Conservation (phyloP, 148 eudicot genomes). For the Euryodendron excelsum region DNA sequence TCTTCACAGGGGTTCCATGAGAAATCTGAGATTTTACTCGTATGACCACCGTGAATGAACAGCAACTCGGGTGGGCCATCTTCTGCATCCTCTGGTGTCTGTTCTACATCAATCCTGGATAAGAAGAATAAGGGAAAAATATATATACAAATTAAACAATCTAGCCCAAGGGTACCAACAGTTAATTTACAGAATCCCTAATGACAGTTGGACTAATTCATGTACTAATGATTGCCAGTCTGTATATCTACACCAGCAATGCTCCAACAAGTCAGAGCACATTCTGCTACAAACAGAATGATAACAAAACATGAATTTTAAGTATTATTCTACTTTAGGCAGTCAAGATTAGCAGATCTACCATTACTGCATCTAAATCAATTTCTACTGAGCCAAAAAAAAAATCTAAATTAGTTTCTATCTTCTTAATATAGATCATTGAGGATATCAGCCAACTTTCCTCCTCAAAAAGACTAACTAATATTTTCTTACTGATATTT, state of each 20-base stretch:
- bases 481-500: not conserved
- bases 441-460: not conserved
- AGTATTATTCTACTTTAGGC: not conserved
- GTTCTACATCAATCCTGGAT: slow-evolving; percentile 64
- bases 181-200: not conserved
- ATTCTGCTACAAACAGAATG: not conserved
- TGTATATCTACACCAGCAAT: not conserved
- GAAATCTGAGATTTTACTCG: slow-evolving; percentile 88
- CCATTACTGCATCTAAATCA: not conserved
- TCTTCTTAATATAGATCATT: not conserved
- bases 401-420: not conserved
- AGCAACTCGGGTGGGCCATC: slow-evolving; percentile 93
- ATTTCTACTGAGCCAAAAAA: no score
- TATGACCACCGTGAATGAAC: slow-evolving; percentile 91
- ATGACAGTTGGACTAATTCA: not conserved
- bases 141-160: not conserved
- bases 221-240: not conserved
- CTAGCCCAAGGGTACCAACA: not conserved
- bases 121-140: not conserved
- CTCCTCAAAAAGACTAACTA: not conserved
- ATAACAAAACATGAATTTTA: not conserved
- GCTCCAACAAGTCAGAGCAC: not conserved
- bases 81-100: slow-evolving; percentile 80
- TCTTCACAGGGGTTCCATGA: slow-evolving; percentile 94
- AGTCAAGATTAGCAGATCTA: not conserved